Evolutionary conservation across 2,329 filamentous ascomycete species (phyloP), one percentile per base, ranked within the genome.

Genomic region (Blastomyces emzantsi): DNA sequence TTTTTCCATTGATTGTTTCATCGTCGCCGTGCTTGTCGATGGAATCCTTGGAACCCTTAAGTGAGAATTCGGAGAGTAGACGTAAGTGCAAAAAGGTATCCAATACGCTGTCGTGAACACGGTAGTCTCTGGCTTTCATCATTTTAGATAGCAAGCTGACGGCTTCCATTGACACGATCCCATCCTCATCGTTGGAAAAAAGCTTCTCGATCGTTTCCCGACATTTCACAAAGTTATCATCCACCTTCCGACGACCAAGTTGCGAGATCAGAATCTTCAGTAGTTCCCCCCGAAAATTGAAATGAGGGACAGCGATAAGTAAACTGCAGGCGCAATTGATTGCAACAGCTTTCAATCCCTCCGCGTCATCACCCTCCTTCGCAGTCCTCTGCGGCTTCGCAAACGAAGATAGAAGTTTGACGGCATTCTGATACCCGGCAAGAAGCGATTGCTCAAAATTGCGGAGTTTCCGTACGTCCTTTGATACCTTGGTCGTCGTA

Each of bases 1-100:
- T 87, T 76, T 87, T 88, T 49, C 77, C 79, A 30, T 75, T 55
- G 22, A 77, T 61, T 72, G 74, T 67, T 64, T 81, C 73, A 55
- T 83, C 77, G 64, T 80, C 74, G 59, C 76, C 71, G 41, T 78
- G 73, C 66, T 82, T 83, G 68, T 96, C 92, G 19, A 95, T 85
- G 8, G 82, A 79, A 72, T 94, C 87, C 63, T 85, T 86, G 0
- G 92, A 97, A 0, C 84, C 92, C 72, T 93, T 96, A 70, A 87
- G 86, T 0, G 87, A 85, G 70, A 97, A 95, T 72, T 97, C 93
- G 41, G 89, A 89, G 11, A 99, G 83, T 0, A 99, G 81, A 8
- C 94, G 89, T 4, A 99, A 82, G 72, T 93, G 90, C 52, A 99
- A 83, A 75, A 99, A 97, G 1, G 92, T 88, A 74, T 97, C 96